Evolutionary conservation across 1,139 yeast genomes (phyloP), one percentile per base, ranked within the genome.

Genomic region (Lodderomyces pseudojiufengensis): DNA sequence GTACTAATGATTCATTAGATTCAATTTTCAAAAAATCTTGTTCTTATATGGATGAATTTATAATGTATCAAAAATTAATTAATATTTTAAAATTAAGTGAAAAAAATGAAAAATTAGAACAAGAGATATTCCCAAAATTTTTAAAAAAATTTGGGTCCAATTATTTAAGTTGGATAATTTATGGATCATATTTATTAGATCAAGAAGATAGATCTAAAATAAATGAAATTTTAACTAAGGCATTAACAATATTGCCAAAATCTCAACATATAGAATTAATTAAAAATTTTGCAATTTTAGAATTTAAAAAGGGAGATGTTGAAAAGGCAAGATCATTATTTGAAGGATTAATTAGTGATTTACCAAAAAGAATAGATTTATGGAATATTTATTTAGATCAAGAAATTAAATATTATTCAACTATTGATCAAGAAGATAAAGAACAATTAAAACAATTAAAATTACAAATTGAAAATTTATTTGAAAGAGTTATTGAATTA

Each of bases 381-480:
- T 92, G 97, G 97, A 88, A 84, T 55, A 94, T 90, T 31, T 88
- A 88, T 60, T 76, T 90, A 46, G 98, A 92, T 59, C 95, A 86
- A 62, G 97, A 92, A 61, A 80, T 85, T 55, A 85, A 84, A 59
- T 68, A 61, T 35, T 78, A n/a, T n/a, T n/a, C n/a, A n/a, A n/a
- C 78, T 34, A 20, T 26, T 6, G 32, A 24, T n/a, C 29, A 31
- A 5, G 15, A 33, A 8, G 29, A 35, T 10, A 27, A 27, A 4
- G 29, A n/a, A n/a, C n/a, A n/a, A 32, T 12, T 97, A 90, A 61
- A 80, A 84, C 56, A 85, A 84, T 59, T 80, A 78, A 78, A 77
- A 58, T 67, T 69, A 46, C 79, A 79, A 57, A 82, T 80, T 27
- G 92, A 82, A 54, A 82, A 76, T 21, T 67, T 92, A 44, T 90